Evolutionary conservation across 2,329 filamentous ascomycete genomes (phyloP).

Genomic region (Fusarium sublunatum): DNA sequence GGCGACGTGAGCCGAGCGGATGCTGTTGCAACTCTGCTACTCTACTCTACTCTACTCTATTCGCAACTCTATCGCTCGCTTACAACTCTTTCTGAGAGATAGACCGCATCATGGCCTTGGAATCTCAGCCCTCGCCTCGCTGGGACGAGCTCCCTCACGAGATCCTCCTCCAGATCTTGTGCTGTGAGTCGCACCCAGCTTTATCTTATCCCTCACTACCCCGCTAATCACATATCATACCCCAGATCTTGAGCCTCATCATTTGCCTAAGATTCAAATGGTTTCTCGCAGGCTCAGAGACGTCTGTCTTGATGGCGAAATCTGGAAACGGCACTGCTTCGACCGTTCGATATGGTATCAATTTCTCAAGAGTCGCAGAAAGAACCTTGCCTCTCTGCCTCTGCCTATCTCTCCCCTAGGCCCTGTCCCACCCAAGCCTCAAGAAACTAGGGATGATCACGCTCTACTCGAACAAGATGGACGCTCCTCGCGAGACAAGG

Average conservation of each 20-base stretch:
- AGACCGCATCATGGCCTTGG: slow-evolving; percentile 44
- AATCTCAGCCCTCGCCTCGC: slow-evolving; percentile 32
- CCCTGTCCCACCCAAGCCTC: slow-evolving; percentile 6
- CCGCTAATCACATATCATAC: slow-evolving; percentile 33
- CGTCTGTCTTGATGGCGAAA: slow-evolving; percentile 76
- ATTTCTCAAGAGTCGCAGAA: slow-evolving; percentile 60
- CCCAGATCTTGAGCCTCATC: slow-evolving; percentile 52
- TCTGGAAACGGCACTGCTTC: slow-evolving; percentile 84
- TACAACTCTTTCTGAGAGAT: not conserved
- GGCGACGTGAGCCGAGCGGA: not conserved
- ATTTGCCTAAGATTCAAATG: slow-evolving; percentile 72
- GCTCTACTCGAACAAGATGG: slow-evolving; percentile 44
- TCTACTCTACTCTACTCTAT: not conserved
- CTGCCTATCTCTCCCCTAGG: not conserved
- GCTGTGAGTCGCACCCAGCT: slow-evolving; percentile 59
- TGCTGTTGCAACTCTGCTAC: not conserved
- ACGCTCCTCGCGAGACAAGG: slow-evolving; percentile 13
- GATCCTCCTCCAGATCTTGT: slow-evolving; percentile 71
- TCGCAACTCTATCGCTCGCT: too few relatives aligned
- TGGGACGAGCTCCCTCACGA: slow-evolving; percentile 70
- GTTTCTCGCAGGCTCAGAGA: slow-evolving; percentile 74
- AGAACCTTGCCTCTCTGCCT: slow-evolving; percentile 48
- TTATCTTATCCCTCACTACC: slow-evolving; percentile 37
- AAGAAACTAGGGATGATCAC: slow-evolving; percentile 9
- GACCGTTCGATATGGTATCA: slow-evolving; percentile 74